These are phyloP conservation scores for Scleromitrula shiraiana DNA, from an alignment of 2,329 filamentous ascomycete genomes.

Conservation along the genomic window DNA sequence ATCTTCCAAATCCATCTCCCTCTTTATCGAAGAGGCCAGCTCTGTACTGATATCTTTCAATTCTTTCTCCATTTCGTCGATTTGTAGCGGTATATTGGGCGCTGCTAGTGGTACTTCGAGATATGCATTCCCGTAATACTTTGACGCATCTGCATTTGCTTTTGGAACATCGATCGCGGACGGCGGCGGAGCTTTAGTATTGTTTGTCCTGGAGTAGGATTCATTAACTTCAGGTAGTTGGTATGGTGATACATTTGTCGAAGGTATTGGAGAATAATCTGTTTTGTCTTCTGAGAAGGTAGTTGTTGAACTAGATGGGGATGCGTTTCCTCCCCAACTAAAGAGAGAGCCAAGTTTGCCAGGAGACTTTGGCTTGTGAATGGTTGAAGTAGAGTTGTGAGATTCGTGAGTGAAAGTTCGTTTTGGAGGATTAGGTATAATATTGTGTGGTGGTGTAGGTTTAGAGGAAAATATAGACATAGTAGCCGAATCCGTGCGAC, in stretches of 20 bases:
- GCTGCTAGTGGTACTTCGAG: constrained; percentile 27
- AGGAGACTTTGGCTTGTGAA: constrained; percentile 39
- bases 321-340: constrained; percentile 51
- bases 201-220: constrained; percentile 17
- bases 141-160: constrained; percentile 34
- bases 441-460: constrained; percentile 26
- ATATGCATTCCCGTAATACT: constrained; percentile 26
- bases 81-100: constrained; percentile 40
- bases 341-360: constrained; percentile 59
- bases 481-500: constrained; percentile 22
- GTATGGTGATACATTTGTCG: constrained; percentile 39
- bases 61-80: constrained; percentile 91
- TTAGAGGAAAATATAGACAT: constrained; percentile 31
- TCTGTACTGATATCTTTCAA: constrained; percentile 88
- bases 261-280: constrained; percentile 49
- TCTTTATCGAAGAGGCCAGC: constrained; percentile 82
- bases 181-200: constrained; percentile 33
- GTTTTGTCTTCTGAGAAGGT: constrained; percentile 45
- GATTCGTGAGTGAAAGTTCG: constrained; percentile 24
- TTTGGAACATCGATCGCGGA: constrained; percentile 28
- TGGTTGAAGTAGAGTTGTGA: constrained; percentile 21
- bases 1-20: constrained; percentile 96
- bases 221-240: constrained; percentile 24
- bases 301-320: constrained; percentile 50
- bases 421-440: constrained; percentile 17